Percentiles rank a stretch among this genome's conserved stretches.
Conservation (phyloP, 108 stramenopile species). For the Cafeteria roenbergensis region DNA sequence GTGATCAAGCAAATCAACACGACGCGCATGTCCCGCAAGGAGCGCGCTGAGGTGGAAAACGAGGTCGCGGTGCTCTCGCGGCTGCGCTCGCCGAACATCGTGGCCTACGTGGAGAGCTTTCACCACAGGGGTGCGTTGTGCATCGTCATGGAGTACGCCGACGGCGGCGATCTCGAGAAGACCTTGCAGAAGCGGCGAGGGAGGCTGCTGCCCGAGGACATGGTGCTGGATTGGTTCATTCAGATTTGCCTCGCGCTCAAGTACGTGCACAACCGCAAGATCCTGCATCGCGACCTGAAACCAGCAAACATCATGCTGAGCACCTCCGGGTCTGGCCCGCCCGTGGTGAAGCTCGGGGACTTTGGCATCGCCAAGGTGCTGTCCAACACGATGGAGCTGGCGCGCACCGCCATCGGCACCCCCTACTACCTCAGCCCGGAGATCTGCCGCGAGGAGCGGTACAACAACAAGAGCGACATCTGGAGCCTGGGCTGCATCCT, state of each 20-base stretch:
- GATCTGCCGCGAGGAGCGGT: slow-evolving; percentile 11
- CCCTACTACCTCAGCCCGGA: slow-evolving; percentile 36
- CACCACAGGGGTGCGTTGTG: slow-evolving; percentile 3
- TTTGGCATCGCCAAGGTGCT: slow-evolving; percentile 36
- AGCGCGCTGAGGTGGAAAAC: slow-evolving; percentile 28
- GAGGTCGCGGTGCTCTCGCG: slow-evolving; percentile 34
- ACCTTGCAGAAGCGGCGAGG: slow-evolving; percentile 9
- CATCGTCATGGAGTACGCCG: slow-evolving; percentile 29
- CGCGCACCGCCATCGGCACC: slow-evolving; percentile 35
- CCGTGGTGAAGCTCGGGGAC: slow-evolving; percentile 33
- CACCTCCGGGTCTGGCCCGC: background rate
- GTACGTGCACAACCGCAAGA: slow-evolving; percentile 29
- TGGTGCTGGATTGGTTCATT: slow-evolving; percentile 28
- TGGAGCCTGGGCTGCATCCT: slow-evolving; percentile 32
- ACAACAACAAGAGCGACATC: slow-evolving; percentile 28
- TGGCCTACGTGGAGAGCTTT: slow-evolving; percentile 17
- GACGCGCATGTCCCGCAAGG: background rate
- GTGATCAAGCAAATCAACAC: slow-evolving; percentile 6
- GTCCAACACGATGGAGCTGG: slow-evolving; percentile 24
- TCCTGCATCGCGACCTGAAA: slow-evolving; percentile 42
- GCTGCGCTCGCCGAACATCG: slow-evolving; percentile 21
- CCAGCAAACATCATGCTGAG: slow-evolving; percentile 49
- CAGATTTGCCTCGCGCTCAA: slow-evolving; percentile 34
- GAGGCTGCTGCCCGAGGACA: slow-evolving; percentile 5
- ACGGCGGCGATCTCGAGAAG: slow-evolving; percentile 22